phyloP scores from a whole-genome alignment of 306 rosid genomes.

The Medicago ruthenica region DNA sequence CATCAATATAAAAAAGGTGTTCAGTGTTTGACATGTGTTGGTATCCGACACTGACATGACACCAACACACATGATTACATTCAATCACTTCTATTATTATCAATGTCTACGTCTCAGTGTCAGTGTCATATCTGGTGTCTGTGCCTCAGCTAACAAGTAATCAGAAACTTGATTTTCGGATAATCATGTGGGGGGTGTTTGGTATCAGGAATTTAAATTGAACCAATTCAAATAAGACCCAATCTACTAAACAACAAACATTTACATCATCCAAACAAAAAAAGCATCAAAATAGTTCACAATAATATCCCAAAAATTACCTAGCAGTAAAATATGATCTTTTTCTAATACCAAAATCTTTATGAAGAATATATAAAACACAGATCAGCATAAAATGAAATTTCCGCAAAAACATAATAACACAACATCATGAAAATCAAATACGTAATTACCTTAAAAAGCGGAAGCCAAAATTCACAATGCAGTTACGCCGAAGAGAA shows the following conservation, averaged over 20 bases:
- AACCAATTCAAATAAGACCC: neutral
- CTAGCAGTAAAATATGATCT: neutral
- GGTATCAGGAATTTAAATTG: neutral
- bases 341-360: neutral
- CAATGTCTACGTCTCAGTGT: neutral
- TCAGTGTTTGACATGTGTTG: neutral
- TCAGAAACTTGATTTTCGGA: neutral
- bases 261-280: neutral
- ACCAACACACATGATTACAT: too few relatives aligned
- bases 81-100: neutral
- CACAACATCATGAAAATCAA: neutral
- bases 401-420: neutral
- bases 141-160: neutral
- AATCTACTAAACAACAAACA: neutral
- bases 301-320: neutral
- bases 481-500: neutral
- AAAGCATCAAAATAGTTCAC: neutral
- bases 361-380: neutral
- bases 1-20: neutral
- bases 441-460: neutral
- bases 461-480: neutral
- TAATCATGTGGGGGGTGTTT: neutral
- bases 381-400: neutral
- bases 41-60: neutral
- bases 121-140: neutral